Evolutionary conservation across 257 asterid species (phyloP), one percentile per base, ranked within the genome.

Genomic region (Nicotiana attenuata): DNA sequence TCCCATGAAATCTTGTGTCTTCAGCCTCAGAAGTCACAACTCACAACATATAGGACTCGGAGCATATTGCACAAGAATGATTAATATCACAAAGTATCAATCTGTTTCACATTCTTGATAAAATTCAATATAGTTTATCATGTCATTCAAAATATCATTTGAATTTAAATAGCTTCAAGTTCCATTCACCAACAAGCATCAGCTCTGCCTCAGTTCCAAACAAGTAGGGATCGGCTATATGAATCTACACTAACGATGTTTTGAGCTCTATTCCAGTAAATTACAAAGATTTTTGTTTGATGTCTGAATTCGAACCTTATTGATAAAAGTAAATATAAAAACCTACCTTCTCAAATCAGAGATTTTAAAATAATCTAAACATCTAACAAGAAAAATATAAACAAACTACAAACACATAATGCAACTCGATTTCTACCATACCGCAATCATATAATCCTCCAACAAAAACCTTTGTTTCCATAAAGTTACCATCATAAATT

Each of bases 401-500:
- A 6, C 38, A 24, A 47, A 47, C 63, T 22, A 47, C 3, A 73
- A 24, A n/a, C 14, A 73, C 0, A 73, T 14, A 73, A 73, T 15
- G 15, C 63, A 73, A 71, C 10, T 24, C 63, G 4, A 24, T 15
- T 24, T 50, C 60, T 7, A 71, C 14, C 22, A 45, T 71, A 73
- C 79, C 79, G 50, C 24, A 24, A 73, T 73, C 78, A 20, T 5
- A 20, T 19, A 41, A 68, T 41, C 57, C 77, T 69, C 31, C 33
- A 17, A 94, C 97, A 66, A 92, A 92, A 53, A 87, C 52, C 85
- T 92, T 92, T 4, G 97, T 89, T 0, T 95, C 97, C 50, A 90
- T 85, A 97, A 96, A 91, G 82, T 91, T 90, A 78, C 87, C 97
- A 89, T 94, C 97, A 77, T 92, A 91, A 80, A 88, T 60, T 73